These are phyloP conservation scores for Leccinum subgranulosum DNA, from an alignment of 768 basidiomycete genomes.

Conservation along the genomic window DNA sequence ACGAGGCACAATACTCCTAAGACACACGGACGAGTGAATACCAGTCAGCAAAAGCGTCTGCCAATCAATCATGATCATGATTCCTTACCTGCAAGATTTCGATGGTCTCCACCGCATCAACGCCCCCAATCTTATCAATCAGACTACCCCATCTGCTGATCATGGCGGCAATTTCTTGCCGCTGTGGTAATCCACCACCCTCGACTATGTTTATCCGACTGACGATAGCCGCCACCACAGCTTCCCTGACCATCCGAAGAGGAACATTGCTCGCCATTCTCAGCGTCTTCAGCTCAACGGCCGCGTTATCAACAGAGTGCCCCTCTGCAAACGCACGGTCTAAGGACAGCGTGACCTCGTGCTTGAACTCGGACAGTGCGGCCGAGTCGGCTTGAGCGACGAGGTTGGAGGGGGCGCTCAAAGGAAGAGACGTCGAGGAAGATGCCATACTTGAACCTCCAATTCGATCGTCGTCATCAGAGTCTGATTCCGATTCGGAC, in stretches of 20 bases:
- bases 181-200: slow-evolving; percentile 54
- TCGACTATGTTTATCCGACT: slow-evolving; percentile 63
- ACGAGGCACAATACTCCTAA: slow-evolving; percentile 65
- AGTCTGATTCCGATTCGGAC: slow-evolving; percentile 37
- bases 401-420: slow-evolving; percentile 38
- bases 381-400: slow-evolving; percentile 39
- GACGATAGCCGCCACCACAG: slow-evolving; percentile 83
- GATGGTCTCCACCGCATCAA: slow-evolving; percentile 79
- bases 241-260: slow-evolving; percentile 79
- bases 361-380: slow-evolving; percentile 66
- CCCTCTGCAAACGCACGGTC: slow-evolving; percentile 90
- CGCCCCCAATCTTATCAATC: slow-evolving; percentile 76
- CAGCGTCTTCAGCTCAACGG: slow-evolving; percentile 92
- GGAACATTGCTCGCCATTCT: slow-evolving; percentile 96
- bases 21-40: background rate
- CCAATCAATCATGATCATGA: background rate
- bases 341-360: slow-evolving; percentile 79
- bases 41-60: background rate
- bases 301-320: slow-evolving; percentile 89
- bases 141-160: slow-evolving; percentile 80
- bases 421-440: slow-evolving; percentile 46
- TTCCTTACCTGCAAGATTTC: slow-evolving; percentile 66
- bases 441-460: slow-evolving; percentile 36
- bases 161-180: slow-evolving; percentile 60
- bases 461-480: slow-evolving; percentile 39